Evolutionary conservation across 768 basidiomycete species (phyloP), one percentile per base, ranked within the genome.

Genomic region (Mycena metata): DNA sequence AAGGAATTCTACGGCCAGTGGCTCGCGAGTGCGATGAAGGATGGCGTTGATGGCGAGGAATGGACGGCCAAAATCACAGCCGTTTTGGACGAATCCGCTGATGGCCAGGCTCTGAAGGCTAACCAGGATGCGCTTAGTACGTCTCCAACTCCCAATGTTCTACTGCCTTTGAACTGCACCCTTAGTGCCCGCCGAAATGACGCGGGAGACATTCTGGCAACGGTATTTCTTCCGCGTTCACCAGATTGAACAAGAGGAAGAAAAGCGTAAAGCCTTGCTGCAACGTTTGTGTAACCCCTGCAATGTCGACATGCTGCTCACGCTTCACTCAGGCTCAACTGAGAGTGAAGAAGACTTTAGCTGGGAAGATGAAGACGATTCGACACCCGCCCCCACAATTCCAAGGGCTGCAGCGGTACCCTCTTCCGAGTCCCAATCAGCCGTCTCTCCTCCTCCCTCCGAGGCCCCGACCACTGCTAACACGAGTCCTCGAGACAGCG

Each of bases 311-410:
- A 46, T 16, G 35, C 1, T 16, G 39, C 58, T 46, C 35, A 49
- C 17, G 26, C 56, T 71, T 13, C 55, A 15, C 13, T 50, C 69
- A 90, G 89, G 85, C n/a, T 83, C 89, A 5, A 78, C 83, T 10
- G 89, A 91, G 64, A 88, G 85, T 30, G 96, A 97, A 50, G 96
- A 96, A 39, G 91, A 94, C 66, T 96, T 97, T 79, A 92, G 89
- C 73, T 97, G 95, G 95, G 95, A 96, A 76, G 94, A 94, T 57
- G 95, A 96, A n/a, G 94, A 95, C n/a, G 91, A 92, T 56, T 64
- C 75, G 1, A 60, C 67, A 41, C 62, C 56, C 67, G 17, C 64
- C 43, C 43, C 61, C 33, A 46, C 60, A 5, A 55, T 63, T 46
- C 23, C 64, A 54, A 62, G 64, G 55, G 42, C 66, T 46, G 21